Base-by-base conservation (phyloP, 129 eudicot genomes). In the Pseudognaphalium luteoalbum region DNA sequence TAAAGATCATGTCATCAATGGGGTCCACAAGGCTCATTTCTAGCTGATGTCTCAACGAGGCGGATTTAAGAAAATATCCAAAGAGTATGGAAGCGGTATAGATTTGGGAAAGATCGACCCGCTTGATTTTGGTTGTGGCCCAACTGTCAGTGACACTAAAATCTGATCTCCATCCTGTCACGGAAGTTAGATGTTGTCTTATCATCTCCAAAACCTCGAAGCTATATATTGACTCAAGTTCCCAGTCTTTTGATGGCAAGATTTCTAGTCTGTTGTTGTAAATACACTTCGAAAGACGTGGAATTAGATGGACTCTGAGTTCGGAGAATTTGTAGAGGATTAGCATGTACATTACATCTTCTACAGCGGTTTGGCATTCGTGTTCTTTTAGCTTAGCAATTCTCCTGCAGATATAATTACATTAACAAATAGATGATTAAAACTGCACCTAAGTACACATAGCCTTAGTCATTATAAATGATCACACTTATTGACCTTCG, bases 1-100 rank as follows among this genome's bases (percentile, higher is more conserved):
- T 80, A 37, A 74, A 28, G n/a, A 73, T 47, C 44, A 82, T 50
- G 82, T 68, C 80, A 34, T 79, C 74, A 50, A 63, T 72, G 74
- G 83, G 64, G 6, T 66, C 66, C 22, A 69, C 57, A 28, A 87
- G 81, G 29, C 75, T 83, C 79, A 56, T 69, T 70, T 94, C 98
- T 9, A 88, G 82, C 21, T 37, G 82, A 85, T 83, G 80, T 65
- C 97, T 91, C 66, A 85, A 77, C 5, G 86, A 64, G 44, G 93
- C 97, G 35, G 98, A 87, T 82, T 94, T 94, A 20, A 94, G 77
- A 70, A 94, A 89, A 80, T 94, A 94, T 15, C 98, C 98, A 25
- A 82, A 89, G 12, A 86, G 82, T 56, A 94, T 80, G 3, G 98
- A 94, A 7, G 85, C 82, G 8, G 87, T 73, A 47, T 94, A 94